A percentile compares a stretch with the other conserved stretches of the same genome.
Conservation (phyloP, 2,329 filamentous ascomycete species). For the Pseudogymnoascus sp. region DNA sequence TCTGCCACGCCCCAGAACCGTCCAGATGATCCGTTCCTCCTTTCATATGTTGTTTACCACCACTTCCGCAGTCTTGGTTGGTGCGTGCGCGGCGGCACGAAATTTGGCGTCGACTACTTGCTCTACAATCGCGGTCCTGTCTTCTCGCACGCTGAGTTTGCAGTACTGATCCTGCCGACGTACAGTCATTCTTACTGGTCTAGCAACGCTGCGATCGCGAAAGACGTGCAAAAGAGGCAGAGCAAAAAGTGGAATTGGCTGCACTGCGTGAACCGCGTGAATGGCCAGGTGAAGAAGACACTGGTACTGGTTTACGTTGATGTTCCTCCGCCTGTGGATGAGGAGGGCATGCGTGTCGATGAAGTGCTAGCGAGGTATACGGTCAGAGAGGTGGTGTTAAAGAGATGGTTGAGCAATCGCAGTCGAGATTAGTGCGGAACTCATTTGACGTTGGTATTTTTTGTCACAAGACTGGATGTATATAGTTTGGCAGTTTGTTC, state of each 20-base stretch:
- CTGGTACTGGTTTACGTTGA: conserved; percentile 88
- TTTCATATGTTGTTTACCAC: conserved; percentile 87
- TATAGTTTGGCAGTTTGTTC: not conserved
- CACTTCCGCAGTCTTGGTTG: conserved; percentile 94
- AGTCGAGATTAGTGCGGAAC: conserved; percentile 37
- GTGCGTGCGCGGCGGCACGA: conserved; percentile 87
- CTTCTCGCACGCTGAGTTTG: conserved; percentile 93
- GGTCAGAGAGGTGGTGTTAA: conserved; percentile 73
- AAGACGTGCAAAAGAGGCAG: conserved; percentile 44
- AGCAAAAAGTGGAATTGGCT: conserved; percentile 69
- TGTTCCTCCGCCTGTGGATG: conserved; percentile 60
- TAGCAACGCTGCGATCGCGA: conserved; percentile 39
- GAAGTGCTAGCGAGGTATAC: conserved; percentile 61
- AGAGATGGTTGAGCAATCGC: conserved; percentile 78
- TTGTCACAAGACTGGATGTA: not conserved
- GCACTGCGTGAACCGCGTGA: conserved; percentile 81
- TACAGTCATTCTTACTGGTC: conserved; percentile 71
- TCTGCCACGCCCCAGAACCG: conserved; percentile 30
- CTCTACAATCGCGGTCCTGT: conserved; percentile 89
- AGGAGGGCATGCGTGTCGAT: conserved; percentile 49
- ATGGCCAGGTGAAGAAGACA: conserved; percentile 85
- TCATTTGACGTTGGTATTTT: not conserved
- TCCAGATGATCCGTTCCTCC: conserved; percentile 75
- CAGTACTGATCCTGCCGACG: conserved; percentile 73
- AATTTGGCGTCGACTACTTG: conserved; percentile 93